phyloP scores from a whole-genome alignment of 371 early-diverging fungal species.

The Mortierella sp. region DNA sequence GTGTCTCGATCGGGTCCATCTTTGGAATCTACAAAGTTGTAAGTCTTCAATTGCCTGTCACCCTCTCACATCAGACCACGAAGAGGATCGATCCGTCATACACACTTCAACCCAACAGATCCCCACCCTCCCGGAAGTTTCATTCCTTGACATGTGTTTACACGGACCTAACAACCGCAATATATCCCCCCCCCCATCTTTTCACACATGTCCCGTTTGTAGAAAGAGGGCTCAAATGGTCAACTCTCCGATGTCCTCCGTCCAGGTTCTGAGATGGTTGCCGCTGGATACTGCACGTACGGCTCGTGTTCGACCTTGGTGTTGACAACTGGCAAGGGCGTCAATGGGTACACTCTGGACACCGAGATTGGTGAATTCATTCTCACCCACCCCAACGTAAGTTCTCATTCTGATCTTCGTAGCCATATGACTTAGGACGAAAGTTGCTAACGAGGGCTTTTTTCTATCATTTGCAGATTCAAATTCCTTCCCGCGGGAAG shows the following conservation, averaged over 20 bases:
- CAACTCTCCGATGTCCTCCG: slow-evolving; percentile 75
- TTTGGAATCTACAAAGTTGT: slow-evolving; percentile 96
- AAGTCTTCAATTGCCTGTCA: no score
- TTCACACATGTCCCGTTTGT: background rate
- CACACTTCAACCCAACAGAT: no score
- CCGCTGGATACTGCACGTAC: slow-evolving; percentile 98
- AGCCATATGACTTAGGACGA: no score
- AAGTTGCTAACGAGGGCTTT: background rate
- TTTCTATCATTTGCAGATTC: slow-evolving; percentile 59
- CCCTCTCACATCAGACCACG: no score
- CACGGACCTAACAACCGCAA: no score
- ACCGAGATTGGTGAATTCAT: slow-evolving; percentile 97
- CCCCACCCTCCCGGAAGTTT: no score
- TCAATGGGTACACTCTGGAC: slow-evolving; percentile 97
- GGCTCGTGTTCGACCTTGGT: slow-evolving; percentile 89
- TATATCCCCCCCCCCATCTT: no score
- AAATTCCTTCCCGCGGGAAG: slow-evolving; percentile 86
- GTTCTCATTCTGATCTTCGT: slow-evolving; percentile 4
- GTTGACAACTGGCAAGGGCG: slow-evolving; percentile 87
- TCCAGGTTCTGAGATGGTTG: slow-evolving; percentile 93
- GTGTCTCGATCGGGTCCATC: slow-evolving; percentile 98
- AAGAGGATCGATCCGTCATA: no score
- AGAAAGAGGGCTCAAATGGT: slow-evolving; percentile 55
- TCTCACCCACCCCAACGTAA: slow-evolving; percentile 91
- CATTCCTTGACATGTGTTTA: no score